Conservation (phyloP, 2,329 filamentous ascomycete genomes). For the Neofusicoccum sp. region DNA sequence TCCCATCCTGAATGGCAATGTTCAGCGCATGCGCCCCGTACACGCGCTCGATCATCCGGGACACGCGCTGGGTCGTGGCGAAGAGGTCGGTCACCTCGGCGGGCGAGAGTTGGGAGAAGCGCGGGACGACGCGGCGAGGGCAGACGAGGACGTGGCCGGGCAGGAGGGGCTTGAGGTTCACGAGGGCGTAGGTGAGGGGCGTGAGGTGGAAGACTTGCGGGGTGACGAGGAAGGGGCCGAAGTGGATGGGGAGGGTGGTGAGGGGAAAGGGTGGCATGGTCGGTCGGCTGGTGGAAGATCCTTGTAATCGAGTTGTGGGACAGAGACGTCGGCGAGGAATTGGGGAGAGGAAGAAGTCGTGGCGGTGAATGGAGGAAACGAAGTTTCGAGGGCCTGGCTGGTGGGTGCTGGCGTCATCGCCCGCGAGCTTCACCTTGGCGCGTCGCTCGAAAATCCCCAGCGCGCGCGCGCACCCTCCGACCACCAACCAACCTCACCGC, state of each 20-base stretch:
- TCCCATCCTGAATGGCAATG: conserved; percentile 90
- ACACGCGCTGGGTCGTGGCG: conserved; percentile 77
- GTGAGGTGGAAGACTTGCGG: conserved; percentile 86
- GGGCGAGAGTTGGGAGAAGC: conserved; percentile 70
- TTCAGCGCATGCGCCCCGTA: conserved; percentile 75
- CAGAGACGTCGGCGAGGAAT: background rate
- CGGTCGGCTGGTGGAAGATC: background rate
- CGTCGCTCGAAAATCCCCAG: background rate
- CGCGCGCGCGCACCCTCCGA: background rate
- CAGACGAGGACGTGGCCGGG: conserved; percentile 92
- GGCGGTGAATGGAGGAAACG: background rate
- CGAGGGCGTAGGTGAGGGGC: conserved; percentile 76
- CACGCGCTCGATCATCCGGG: conserved; percentile 67
- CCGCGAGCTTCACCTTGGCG: no score
- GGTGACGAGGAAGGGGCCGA: conserved; percentile 75
- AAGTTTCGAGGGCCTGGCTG: no score
- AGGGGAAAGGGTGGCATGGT: conserved; percentile 22
- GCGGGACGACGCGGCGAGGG: conserved; percentile 65
- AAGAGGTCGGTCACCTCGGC: conserved; percentile 83
- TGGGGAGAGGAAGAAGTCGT: background rate
- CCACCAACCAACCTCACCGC: background rate
- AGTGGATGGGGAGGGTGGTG: conserved; percentile 53
- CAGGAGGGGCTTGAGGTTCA: conserved; percentile 92
- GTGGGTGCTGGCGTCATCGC: no score
- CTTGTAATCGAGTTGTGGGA: background rate